Evolutionary conservation across 176 grass and related monocot genomes (phyloP).

Genomic region (Oryza punctata): DNA sequence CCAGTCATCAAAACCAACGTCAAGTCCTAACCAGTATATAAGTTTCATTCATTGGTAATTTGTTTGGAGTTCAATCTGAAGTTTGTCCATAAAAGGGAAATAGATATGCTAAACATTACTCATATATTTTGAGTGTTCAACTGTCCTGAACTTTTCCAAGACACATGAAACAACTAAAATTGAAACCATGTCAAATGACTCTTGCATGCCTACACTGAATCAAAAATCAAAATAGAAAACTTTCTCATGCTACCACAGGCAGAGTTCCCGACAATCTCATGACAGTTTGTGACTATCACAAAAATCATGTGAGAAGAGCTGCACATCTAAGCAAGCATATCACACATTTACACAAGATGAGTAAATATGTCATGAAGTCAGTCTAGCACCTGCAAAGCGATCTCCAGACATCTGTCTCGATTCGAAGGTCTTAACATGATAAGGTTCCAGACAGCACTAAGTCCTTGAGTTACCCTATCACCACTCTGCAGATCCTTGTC

Average conservation of each 20-base stretch:
- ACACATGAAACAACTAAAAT: background rate
- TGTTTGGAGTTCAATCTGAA: conserved; percentile 4
- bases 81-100: conserved; percentile 19
- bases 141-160: background rate
- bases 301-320: conserved; percentile 13
- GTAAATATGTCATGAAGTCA: conserved; percentile 32
- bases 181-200: conserved; percentile 12
- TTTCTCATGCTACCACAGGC: background rate
- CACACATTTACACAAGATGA: conserved; percentile 1
- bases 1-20: background rate
- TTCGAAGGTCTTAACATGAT: conserved; percentile 87
- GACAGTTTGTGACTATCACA: conserved; percentile 13
- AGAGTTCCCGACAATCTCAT: background rate
- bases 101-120: background rate
- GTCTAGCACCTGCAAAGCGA: conserved; percentile 85
- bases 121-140: conserved; percentile 7
- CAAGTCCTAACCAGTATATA: background rate
- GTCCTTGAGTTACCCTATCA: conserved; percentile 93
- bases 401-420: conserved; percentile 75
- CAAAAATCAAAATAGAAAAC: conserved; percentile 5
- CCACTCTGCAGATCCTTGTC: conserved; percentile 74
- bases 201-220: conserved; percentile 15
- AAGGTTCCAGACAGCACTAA: conserved; percentile 93
- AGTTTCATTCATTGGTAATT: conserved; percentile 25
- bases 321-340: conserved; percentile 26